phyloP scores from a whole-genome alignment of 2,329 filamentous ascomycete species.

The Botrytis squamosa region DNA sequence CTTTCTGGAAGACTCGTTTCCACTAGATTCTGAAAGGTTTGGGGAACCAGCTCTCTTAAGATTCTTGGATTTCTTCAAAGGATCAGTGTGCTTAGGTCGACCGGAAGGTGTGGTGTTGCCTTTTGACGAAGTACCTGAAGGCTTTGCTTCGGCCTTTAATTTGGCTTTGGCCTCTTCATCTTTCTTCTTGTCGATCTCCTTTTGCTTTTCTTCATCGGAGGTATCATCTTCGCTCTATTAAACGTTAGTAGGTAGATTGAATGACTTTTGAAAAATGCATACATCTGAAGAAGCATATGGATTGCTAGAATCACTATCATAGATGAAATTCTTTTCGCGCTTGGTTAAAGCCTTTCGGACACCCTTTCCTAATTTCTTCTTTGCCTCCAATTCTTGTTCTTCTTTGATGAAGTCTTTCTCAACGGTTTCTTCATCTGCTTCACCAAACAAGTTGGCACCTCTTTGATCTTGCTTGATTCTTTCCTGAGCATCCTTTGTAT shows the following conservation, averaged over 20 bases:
- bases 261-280: slow-evolving; percentile 27
- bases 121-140: slow-evolving; percentile 60
- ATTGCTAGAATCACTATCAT: slow-evolving; percentile 69
- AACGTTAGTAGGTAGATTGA: slow-evolving; percentile 31
- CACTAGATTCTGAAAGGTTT: slow-evolving; percentile 81
- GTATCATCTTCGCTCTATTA: slow-evolving; percentile 51
- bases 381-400: slow-evolving; percentile 67
- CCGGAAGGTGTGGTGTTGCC: slow-evolving; percentile 67
- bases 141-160: slow-evolving; percentile 49
- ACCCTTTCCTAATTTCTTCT: slow-evolving; percentile 71
- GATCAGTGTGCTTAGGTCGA: slow-evolving; percentile 51
- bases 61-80: slow-evolving; percentile 49
- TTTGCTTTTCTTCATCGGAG: slow-evolving; percentile 56
- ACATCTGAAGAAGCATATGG: slow-evolving; percentile 54
- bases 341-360: slow-evolving; percentile 79
- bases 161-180: slow-evolving; percentile 60
- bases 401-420: slow-evolving; percentile 69
- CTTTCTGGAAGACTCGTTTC: slow-evolving; percentile 83
- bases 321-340: slow-evolving; percentile 82
- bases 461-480: slow-evolving; percentile 77
- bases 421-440: slow-evolving; percentile 67
- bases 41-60: slow-evolving; percentile 86
- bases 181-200: slow-evolving; percentile 61
- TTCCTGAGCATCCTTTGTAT: slow-evolving; percentile 68
- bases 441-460: slow-evolving; percentile 79